Base-by-base conservation (phyloP, 768 basidiomycete genomes). In the Termitomyces sp. region DNA sequence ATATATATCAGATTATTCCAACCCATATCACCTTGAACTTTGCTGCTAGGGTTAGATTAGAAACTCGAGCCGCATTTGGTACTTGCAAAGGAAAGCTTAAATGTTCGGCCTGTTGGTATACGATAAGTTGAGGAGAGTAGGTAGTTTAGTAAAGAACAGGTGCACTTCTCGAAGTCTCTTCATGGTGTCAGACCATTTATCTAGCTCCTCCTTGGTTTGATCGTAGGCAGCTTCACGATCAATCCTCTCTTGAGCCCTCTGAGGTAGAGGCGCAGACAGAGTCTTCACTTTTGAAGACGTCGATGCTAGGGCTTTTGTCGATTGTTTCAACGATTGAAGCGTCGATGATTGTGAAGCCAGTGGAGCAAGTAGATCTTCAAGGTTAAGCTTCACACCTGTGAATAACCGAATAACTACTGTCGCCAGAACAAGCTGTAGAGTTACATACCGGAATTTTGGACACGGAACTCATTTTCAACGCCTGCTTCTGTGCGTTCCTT, bases 141-240 rank as follows among this genome's bases (percentile, higher is more conserved):
- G 20, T 29, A 58, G 16, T 9, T n/a, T 49, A 4, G 4, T 50
- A 8, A 18, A 26, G 31, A 56, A 55, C 34, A 31, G 29, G 29
- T 77, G 53, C 47, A 90, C 92, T 75, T 98, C 92, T 62, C 88
- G 87, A 62, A 99, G 94, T 22, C 84, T 82, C 70, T 90, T 91
- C 88, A 98, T 96, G 3, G 92, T 91, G 5, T 83, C 85, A 28
- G 83, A 83, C 97, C 96, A 98, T 75, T 96, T 97, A 61, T 90
- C 85, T 2, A 96, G 88, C 70, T 98, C 95, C 60, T 83, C 81
- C 68, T 92, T 93, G 4, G 95, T 98, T 71, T 90, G 82, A 65
- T 94, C 94, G 68, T 96, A 97, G 0, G 96, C 96, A 8, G 94
- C 96, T 68, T 94, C 87, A 50, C 96, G 86, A 63, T 97, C 93